Base-by-base conservation (phyloP, 495 filamentous ascomycete species). In the Immersiella caudata region DNA sequence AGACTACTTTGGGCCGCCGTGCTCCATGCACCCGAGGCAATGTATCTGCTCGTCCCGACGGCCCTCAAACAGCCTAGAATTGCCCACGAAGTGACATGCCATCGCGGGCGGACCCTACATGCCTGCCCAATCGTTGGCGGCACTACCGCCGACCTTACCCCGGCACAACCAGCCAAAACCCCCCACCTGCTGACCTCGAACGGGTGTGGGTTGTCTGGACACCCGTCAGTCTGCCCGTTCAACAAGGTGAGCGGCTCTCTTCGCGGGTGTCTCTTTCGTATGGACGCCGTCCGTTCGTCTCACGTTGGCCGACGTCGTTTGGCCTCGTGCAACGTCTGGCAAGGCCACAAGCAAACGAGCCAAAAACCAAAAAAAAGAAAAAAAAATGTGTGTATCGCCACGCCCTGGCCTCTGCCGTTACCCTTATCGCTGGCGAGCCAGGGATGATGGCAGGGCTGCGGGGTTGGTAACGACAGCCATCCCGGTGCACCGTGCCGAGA, bases 1-100 rank as follows among this genome's bases (percentile, higher is more conserved):
- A 60, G 40, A 62, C 51, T 65, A 65, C 63, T 40, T 65, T 65
- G 63, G 63, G 63, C 63, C 55, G 63, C 63, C 52, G 51, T 65
- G 52, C 63, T 65, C 26, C 50, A 56, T 50, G 51, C 11, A n/a
- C 52, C 14, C n/a, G 29, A 40, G n/a, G 26, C 51, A 18, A 65
- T 25, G 63, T 65, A 65, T 50, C 27, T 62, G 29, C 33, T 24
- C 26, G 29, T 21, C 40, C n/a, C 27, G 20, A n/a, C 12, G 33
- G 7, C 9, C 52, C 52, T 57, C 62, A 35, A 57, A 56, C 62
- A 26, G 27, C 21, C 29, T 21, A 25, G 18, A 33, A 29, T 26
- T 29, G 24, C 56, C 33, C 26, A 12, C 26, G 26, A 25, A 25
- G 52, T 46, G 63, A 56, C 36, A 24, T 62, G 21, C 36, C 35